These are phyloP conservation scores for Entomortierella parvispora DNA, from an alignment of 192 early-diverging fungal species.

Conservation along the genomic window DNA sequence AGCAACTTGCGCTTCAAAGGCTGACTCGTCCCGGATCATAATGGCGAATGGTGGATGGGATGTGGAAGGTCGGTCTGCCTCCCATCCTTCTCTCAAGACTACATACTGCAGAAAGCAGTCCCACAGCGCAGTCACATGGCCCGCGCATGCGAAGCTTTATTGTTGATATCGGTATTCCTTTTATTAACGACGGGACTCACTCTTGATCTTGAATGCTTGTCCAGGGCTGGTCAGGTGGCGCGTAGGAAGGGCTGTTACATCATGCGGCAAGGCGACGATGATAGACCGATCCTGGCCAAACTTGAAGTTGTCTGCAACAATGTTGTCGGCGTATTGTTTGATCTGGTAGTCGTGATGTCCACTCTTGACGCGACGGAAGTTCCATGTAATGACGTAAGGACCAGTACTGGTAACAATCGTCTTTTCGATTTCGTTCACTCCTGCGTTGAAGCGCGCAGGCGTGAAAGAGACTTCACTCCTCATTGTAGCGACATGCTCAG, in stretches of 20 bases:
- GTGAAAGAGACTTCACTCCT: constrained; percentile 75
- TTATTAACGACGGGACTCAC: no score
- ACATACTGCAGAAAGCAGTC: no score
- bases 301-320: constrained; percentile 94
- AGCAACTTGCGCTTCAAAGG: constrained; percentile 22
- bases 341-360: constrained; percentile 89
- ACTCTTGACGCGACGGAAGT: constrained; percentile 81
- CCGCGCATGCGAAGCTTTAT: no score
- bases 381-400: constrained; percentile 93
- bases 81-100: no score
- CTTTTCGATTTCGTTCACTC: constrained; percentile 73
- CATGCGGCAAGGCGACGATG: constrained; percentile 74
- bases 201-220: constrained; percentile 21
- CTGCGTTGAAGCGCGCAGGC: constrained; percentile 89
- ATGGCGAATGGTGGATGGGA: neutral
- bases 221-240: constrained; percentile 19
- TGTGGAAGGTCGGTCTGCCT: no score
- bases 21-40: constrained; percentile 45
- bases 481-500: constrained; percentile 90
- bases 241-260: constrained; percentile 39
- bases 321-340: constrained; percentile 82
- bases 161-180: no score
- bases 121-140: no score
- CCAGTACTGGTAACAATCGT: constrained; percentile 92
- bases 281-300: constrained; percentile 86